phyloP scores from a whole-genome alignment of 176 grass and related monocot genomes.

The Bothriochloa decipiens region DNA sequence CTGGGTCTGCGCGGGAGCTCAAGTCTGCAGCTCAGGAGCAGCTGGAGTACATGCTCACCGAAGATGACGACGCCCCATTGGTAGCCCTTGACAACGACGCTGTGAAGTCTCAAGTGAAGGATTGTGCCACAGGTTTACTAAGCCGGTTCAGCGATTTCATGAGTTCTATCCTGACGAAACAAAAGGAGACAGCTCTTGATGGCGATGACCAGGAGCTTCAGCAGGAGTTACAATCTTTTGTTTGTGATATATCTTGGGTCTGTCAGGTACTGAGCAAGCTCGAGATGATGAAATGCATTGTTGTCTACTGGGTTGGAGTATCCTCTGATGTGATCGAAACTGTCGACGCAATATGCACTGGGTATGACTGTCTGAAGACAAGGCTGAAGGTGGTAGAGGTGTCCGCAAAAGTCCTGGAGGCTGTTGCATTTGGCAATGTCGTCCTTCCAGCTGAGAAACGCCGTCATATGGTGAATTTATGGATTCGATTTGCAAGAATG shows the following conservation, averaged over 20 bases:
- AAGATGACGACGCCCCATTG: constrained; percentile 85
- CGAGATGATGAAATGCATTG: constrained; percentile 86
- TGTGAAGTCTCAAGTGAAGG: constrained; percentile 63
- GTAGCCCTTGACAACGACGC: constrained; percentile 49
- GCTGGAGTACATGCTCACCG: constrained; percentile 93
- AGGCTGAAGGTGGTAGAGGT: constrained; percentile 77
- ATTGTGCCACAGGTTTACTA: constrained; percentile 51
- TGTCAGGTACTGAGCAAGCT: constrained; percentile 82
- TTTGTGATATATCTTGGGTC: constrained; percentile 77
- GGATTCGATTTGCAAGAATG: constrained; percentile 60
- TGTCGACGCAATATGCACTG: background rate
- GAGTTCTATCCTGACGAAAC: constrained; percentile 30
- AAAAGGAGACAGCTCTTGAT: background rate
- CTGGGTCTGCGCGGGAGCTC: constrained; percentile 49
- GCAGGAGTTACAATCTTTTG: constrained; percentile 41
- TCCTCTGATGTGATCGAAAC: constrained; percentile 48
- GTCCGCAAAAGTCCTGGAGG: constrained; percentile 70
- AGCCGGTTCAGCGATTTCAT: constrained; percentile 53
- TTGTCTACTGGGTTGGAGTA: constrained; percentile 60
- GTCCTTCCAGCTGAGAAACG: constrained; percentile 59
- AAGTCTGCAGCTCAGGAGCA: constrained; percentile 83
- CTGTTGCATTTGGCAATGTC: constrained; percentile 66
- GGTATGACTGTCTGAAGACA: constrained; percentile 34
- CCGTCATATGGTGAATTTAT: constrained; percentile 55
- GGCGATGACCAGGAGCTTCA: background rate